These are phyloP conservation scores for Quercus lobata DNA, from an alignment of 331 rosid species.

Conservation along the genomic window DNA sequence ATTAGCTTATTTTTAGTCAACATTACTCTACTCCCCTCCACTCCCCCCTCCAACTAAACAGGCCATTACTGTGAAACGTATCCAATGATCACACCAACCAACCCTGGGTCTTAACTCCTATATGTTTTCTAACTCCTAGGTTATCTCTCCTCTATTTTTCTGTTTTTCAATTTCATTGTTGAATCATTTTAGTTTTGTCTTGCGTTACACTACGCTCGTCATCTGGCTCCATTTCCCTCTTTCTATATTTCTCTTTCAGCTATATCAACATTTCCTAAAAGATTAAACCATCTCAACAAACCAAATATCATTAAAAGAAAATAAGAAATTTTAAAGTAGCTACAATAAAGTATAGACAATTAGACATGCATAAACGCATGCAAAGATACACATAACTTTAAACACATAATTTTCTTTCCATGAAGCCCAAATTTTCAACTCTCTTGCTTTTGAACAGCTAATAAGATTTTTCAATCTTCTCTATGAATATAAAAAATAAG, in stretches of 20 bases:
- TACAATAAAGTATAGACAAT: too few relatives aligned
- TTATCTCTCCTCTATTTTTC: neutral
- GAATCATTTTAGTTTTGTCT: neutral
- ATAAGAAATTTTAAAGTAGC: too few relatives aligned
- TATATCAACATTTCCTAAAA: neutral
- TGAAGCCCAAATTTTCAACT: neutral
- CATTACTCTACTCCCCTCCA: too few relatives aligned
- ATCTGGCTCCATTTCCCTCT: neutral
- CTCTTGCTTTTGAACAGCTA: neutral
- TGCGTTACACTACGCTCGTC: neutral
- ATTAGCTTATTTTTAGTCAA: too few relatives aligned
- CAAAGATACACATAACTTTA: neutral
- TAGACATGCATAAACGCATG: too few relatives aligned
- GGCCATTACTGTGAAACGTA: too few relatives aligned
- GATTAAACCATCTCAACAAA: too few relatives aligned
- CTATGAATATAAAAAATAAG: neutral
- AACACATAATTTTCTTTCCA: neutral
- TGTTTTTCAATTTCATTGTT: neutral
- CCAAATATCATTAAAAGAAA: too few relatives aligned
- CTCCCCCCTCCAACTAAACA: too few relatives aligned
- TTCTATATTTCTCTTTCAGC: neutral
- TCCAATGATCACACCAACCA: too few relatives aligned
- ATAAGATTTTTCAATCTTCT: neutral
- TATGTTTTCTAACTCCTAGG: too few relatives aligned
- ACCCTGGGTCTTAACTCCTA: too few relatives aligned